A percentile compares a stretch with the other conserved stretches of the same genome.
Evolutionary conservation across 1,284 basidiomycete species (phyloP).

Genomic region (Fomitopsis schrenkii): DNA sequence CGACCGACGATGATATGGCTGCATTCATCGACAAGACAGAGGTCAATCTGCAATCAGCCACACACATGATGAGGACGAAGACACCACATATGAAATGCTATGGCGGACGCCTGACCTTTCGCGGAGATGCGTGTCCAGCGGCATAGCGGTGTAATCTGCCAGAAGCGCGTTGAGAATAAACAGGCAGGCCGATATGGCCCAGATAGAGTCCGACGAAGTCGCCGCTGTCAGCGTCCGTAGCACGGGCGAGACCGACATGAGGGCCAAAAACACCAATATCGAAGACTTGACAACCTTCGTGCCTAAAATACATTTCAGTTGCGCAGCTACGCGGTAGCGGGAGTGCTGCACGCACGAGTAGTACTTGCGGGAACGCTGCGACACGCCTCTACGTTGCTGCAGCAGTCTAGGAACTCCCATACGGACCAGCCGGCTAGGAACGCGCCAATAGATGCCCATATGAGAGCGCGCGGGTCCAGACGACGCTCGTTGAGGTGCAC

Average conservation of each 20-base stretch:
- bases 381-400: conserved; percentile 9
- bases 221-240: conserved; percentile 90
- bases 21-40: conserved; percentile 94
- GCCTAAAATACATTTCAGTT: conserved; percentile 35
- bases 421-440: conserved; percentile 58
- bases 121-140: conserved; percentile 27
- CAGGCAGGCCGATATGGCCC: conserved; percentile 79
- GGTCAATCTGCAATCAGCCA: conserved; percentile 54
- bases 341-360: conserved; percentile 28
- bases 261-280: conserved; percentile 81
- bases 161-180: conserved; percentile 62
- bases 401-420: conserved; percentile 57
- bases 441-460: conserved; percentile 60
- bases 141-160: conserved; percentile 56
- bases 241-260: conserved; percentile 89
- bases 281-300: conserved; percentile 70
- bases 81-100: conserved; percentile 7
- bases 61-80: conserved; percentile 9
- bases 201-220: conserved; percentile 95
- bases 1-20: conserved; percentile 90
- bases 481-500: conserved; percentile 60
- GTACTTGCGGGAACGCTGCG: conserved; percentile 8
- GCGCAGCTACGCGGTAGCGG: not conserved
- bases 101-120: conserved; percentile 31
- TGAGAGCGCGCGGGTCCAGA: conserved; percentile 66